Evolutionary conservation across 768 basidiomycete genomes (phyloP), one percentile per base, ranked within the genome.

Genomic region (Lentinus brumalis): DNA sequence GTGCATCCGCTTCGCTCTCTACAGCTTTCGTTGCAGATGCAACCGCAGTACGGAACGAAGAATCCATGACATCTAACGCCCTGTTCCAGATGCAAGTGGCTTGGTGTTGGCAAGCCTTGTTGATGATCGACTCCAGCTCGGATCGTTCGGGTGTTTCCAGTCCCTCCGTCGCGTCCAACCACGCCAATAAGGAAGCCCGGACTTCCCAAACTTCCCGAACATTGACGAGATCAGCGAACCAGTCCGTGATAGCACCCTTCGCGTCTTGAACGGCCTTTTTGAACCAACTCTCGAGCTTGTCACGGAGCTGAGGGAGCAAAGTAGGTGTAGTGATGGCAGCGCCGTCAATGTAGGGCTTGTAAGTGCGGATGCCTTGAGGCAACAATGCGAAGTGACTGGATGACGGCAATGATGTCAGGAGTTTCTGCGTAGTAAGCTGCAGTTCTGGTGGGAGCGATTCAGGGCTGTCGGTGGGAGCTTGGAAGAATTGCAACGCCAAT

Each of bases 271-370:
- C 73, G 1, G 87, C 84, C 31, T 81, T 78, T 38, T 72, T 67
- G 70, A 92, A 87, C 92, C 93, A 96, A 40, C 77, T 78, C 5
- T 76, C 70, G 12, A 93, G 71, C 57, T 80, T 84, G 16, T 77
- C 70, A 18, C 71, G 63, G 50, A 90, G 74, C 29, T 77, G 70
- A 1, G 72, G 66, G 46, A 77, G 77, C 4, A 82, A 72, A 26
- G 87, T 72, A 3, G 78, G 77, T 16, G 86, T 79, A 4, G 85
- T 83, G 0, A 84, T 72, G 0, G 91, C 86, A 9, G 79, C 76
- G 6, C 87, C 75, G 67, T 94, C 89, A 61, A 96, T 83, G 71
- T 92, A 96, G 9, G 95, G 95, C 67, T 87, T 91, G 73, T 95
- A 97, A 5, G 83, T 81, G 64, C 82, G 83, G 61, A 98, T 82